Evolutionary conservation across 2,329 filamentous ascomycete genomes (phyloP).

Genomic region (Plenodomus lindquistii): DNA sequence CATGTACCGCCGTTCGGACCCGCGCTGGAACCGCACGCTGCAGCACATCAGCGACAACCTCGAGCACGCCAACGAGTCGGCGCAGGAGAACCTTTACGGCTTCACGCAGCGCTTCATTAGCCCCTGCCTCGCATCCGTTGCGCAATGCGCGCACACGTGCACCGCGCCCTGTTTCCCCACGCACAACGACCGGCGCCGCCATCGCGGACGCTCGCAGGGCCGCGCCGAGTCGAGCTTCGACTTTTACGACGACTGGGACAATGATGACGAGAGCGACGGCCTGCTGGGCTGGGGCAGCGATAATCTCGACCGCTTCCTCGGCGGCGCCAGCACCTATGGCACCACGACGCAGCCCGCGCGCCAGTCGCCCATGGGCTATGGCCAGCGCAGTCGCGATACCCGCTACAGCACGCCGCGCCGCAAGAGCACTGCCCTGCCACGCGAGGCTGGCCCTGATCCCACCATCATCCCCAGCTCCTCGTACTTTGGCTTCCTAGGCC

Average conservation of each 20-base stretch:
- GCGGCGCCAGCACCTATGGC: slow-evolving; percentile 64
- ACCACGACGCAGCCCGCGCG: slow-evolving; percentile 63
- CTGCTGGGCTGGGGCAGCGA: slow-evolving; percentile 78
- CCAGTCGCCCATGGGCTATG: slow-evolving; percentile 88
- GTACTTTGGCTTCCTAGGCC: slow-evolving; percentile 80
- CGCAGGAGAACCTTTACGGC: slow-evolving; percentile 87
- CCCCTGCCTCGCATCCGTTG: slow-evolving; percentile 74
- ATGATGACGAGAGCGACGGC: slow-evolving; percentile 63
- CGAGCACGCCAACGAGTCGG: slow-evolving; percentile 86
- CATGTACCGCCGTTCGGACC: slow-evolving; percentile 71
- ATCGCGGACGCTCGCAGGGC: slow-evolving; percentile 60
- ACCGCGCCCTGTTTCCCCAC: slow-evolving; percentile 74
- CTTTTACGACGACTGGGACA: slow-evolving; percentile 98
- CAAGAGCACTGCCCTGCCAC: slow-evolving; percentile 58
- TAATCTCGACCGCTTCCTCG: slow-evolving; percentile 82
- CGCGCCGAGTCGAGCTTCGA: slow-evolving; percentile 86
- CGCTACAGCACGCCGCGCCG: slow-evolving; percentile 45
- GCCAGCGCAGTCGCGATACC: slow-evolving; percentile 60
- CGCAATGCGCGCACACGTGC: slow-evolving; percentile 66
- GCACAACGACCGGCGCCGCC: slow-evolving; percentile 74
- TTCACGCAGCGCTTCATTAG: slow-evolving; percentile 84
- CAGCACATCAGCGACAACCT: slow-evolving; percentile 91
- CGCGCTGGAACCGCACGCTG: slow-evolving; percentile 88
- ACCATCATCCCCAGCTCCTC: slow-evolving; percentile 89
- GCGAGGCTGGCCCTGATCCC: slow-evolving; percentile 66